These are phyloP conservation scores for Aureobasidium sp. DNA, from an alignment of 2,329 filamentous ascomycete genomes.

Conservation along the genomic window DNA sequence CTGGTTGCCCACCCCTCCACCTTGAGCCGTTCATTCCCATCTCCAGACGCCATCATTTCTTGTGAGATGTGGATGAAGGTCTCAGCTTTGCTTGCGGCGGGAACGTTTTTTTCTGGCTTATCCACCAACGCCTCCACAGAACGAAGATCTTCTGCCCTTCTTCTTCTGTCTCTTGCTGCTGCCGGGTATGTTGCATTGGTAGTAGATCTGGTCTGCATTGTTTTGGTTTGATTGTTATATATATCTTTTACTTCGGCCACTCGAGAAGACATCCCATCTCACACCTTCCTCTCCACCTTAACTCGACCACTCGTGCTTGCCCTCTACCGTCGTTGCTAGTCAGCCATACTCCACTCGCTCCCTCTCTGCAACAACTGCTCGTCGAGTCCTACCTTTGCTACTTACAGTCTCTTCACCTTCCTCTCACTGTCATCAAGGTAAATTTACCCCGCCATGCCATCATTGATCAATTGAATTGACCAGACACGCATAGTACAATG, in stretches of 20 bases:
- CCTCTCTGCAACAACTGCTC: neutral
- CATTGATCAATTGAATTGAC: constrained; percentile 4
- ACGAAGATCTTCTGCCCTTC: constrained; percentile 11
- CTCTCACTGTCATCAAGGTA: neutral
- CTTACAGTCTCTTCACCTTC: neutral
- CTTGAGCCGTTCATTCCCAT: constrained; percentile 12
- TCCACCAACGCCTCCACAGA: constrained; percentile 14
- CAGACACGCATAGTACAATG: constrained; percentile 29
- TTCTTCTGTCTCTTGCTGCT: constrained; percentile 14
- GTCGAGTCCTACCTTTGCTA: neutral
- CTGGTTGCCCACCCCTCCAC: constrained; percentile 19
- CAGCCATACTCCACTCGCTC: neutral
- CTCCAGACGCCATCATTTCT: constrained; percentile 13
- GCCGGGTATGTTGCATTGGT: constrained; percentile 8
- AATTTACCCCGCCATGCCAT: neutral
- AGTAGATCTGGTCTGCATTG: constrained; percentile 11
- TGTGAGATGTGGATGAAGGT: constrained; percentile 10
- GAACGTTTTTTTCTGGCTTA: constrained; percentile 15
- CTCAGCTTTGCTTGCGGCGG: constrained; percentile 12
- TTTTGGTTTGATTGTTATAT: constrained; percentile 14
- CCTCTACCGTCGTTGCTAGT: neutral
- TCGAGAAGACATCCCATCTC: neutral
- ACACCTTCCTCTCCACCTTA: neutral
- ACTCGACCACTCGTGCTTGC: constrained; percentile 1
- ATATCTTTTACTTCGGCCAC: constrained; percentile 12